Percentiles rank a stretch among this genome's conserved stretches.
Conservation (phyloP, 176 grass and related monocot species). For the Rhynchospora pubera region DNA sequence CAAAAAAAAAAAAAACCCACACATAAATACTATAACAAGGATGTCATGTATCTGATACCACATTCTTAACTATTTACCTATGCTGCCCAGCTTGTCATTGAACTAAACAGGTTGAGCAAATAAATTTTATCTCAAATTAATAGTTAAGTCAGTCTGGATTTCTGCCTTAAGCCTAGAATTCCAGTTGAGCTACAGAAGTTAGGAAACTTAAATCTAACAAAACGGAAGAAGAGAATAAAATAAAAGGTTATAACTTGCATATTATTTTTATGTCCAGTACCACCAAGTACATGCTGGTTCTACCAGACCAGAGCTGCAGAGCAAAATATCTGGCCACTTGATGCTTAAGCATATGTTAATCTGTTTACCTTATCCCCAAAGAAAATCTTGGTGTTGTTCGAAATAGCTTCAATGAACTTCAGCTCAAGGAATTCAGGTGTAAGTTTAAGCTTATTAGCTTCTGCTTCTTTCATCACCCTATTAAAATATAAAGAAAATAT, state of each 20-base stretch:
- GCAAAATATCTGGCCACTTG: background rate
- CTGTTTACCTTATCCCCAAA: constrained; percentile 83
- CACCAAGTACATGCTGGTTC: background rate
- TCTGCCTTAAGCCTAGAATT: background rate
- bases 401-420: constrained; percentile 87
- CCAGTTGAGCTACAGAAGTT: background rate
- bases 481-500: background rate
- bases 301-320: background rate
- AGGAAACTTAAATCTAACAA: background rate
- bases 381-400: constrained; percentile 97
- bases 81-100: background rate
- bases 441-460: constrained; percentile 89
- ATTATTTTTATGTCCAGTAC: background rate
- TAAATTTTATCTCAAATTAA: background rate
- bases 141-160: background rate
- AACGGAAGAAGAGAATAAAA: background rate
- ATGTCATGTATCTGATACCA: background rate
- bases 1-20: background rate
- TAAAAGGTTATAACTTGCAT: background rate
- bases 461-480: constrained; percentile 87
- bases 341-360: background rate
- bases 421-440: constrained; percentile 86
- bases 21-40: background rate
- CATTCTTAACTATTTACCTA: background rate
- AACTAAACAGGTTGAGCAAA: background rate